Percentiles rank a stretch among this genome's conserved stretches.
phyloP scores from a whole-genome alignment of 2,329 filamentous ascomycete species.

The Rhexocercosporidium sp. region DNA sequence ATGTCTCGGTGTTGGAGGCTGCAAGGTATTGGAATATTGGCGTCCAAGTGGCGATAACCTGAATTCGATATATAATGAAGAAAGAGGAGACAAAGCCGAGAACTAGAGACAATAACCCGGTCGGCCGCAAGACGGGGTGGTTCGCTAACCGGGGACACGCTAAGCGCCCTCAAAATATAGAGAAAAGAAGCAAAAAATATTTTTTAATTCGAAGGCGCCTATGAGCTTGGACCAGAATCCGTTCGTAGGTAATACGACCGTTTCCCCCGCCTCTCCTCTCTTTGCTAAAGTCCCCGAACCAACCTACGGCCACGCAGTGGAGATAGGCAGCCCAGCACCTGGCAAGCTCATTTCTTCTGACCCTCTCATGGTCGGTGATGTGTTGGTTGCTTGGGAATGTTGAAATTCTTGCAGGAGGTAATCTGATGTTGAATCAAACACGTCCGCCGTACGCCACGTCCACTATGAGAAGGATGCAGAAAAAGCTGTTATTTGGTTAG shows the following conservation, averaged over 20 bases:
- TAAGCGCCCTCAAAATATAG: no score
- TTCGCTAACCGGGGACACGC: no score
- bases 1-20: no score
- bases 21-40: no score
- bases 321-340: neutral
- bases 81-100: no score
- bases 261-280: neutral
- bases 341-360: neutral
- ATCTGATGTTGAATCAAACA: neutral
- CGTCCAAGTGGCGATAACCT: no score
- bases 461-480: neutral
- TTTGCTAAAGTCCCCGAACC: neutral
- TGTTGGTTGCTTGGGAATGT: neutral
- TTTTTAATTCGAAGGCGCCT: no score
- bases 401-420: slow-evolving; percentile 6
- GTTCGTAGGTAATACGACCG: neutral
- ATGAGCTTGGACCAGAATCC: no score
- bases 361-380: neutral
- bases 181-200: no score
- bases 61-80: no score
- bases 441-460: neutral
- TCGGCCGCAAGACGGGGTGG: no score
- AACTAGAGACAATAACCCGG: no score
- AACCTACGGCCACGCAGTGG: neutral
- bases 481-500: neutral